Conservation (phyloP, 257 asterid species). For the Plantago ovata region DNA sequence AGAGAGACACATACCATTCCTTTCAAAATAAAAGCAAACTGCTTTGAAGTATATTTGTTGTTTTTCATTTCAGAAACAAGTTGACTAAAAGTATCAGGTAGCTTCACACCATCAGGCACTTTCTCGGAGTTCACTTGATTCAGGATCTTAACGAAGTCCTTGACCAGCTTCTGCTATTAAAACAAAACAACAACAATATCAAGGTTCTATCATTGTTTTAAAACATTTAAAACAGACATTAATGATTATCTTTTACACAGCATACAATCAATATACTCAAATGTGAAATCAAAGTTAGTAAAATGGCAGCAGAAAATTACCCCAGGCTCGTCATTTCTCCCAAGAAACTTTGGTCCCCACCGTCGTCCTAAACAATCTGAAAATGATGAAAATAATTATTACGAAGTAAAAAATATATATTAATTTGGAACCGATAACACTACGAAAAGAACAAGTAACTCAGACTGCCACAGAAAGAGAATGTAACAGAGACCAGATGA, state of each 20-base stretch:
- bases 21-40: constrained; percentile 74
- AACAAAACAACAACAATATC: constrained; percentile 19
- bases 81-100: constrained; percentile 78
- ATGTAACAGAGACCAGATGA: background rate
- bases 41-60: constrained; percentile 64
- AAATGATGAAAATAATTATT: constrained; percentile 25
- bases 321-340: constrained; percentile 85
- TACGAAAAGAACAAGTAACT: background rate
- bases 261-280: constrained; percentile 6
- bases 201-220: constrained; percentile 17
- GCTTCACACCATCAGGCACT: constrained; percentile 73
- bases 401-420: no score
- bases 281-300: constrained; percentile 4
- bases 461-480: constrained; percentile 9
- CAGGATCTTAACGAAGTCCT: constrained; percentile 72
- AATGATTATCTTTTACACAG: constrained; percentile 9
- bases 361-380: constrained; percentile 96
- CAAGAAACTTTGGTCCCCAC: constrained; percentile 88
- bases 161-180: constrained; percentile 66
- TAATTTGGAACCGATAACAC: background rate
- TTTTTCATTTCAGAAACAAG: constrained; percentile 85
- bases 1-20: constrained; percentile 71
- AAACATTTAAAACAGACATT: constrained; percentile 5
- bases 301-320: constrained; percentile 43
- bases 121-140: constrained; percentile 79